phyloP scores from a whole-genome alignment of 2,329 filamentous ascomycete genomes.

The Claviceps arundinis region DNA sequence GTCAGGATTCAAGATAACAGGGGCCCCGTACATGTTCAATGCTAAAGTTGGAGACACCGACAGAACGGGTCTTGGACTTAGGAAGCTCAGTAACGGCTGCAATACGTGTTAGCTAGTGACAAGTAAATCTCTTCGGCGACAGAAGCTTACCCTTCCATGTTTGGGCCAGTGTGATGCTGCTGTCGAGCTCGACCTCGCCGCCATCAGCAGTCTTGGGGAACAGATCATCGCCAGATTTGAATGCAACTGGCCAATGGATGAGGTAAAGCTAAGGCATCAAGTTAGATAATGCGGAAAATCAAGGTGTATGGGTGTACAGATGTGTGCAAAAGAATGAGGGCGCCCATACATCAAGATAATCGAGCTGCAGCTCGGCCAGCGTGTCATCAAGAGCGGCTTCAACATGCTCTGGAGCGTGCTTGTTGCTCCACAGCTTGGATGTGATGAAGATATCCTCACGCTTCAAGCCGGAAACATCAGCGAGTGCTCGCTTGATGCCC shows the following conservation, averaged over 20 bases:
- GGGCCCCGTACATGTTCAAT: slow-evolving; percentile 32
- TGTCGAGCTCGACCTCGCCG: slow-evolving; percentile 27
- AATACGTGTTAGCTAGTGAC: neutral
- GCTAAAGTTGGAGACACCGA: slow-evolving; percentile 63
- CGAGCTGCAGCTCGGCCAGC: slow-evolving; percentile 39
- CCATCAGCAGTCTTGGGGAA: slow-evolving; percentile 30
- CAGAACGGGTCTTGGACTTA: slow-evolving; percentile 48
- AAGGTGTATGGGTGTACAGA: neutral
- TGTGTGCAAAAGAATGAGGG: neutral
- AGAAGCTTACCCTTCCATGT: slow-evolving; percentile 28
- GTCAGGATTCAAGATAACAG: neutral
- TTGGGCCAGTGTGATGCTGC: slow-evolving; percentile 25
- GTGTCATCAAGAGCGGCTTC: slow-evolving; percentile 41
- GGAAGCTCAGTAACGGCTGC: slow-evolving; percentile 41
- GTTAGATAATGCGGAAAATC: neutral
- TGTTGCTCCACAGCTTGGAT: slow-evolving; percentile 52
- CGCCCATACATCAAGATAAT: slow-evolving; percentile 39
- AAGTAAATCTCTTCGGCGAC: neutral
- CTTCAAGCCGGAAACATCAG: slow-evolving; percentile 36
- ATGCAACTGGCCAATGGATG: slow-evolving; percentile 49
- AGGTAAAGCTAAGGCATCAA: slow-evolving; percentile 36
- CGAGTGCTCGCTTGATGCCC: slow-evolving; percentile 35
- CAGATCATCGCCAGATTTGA: slow-evolving; percentile 24
- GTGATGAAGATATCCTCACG: slow-evolving; percentile 48
- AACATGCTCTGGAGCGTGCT: slow-evolving; percentile 46